Evolutionary conservation across 176 grass and related monocot species (phyloP).

Genomic region (Saccharum officinarum): DNA sequence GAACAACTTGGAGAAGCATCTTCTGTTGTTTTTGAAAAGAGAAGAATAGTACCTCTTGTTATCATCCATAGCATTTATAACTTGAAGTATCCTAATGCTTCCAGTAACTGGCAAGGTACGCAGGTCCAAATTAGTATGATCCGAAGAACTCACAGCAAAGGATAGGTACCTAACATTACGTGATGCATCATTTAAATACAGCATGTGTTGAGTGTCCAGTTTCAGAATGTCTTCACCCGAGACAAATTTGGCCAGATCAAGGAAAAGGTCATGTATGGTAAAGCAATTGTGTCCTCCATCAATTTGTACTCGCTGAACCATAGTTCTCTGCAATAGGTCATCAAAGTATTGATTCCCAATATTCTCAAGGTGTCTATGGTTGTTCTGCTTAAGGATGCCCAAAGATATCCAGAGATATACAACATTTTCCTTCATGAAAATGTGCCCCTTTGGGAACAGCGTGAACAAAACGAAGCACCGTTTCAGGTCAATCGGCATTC

Average conservation of each 20-base stretch:
- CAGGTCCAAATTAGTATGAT: conserved; percentile 4
- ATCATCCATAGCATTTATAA: conserved; percentile 32
- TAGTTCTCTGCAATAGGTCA: conserved; percentile 38
- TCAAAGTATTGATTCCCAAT: conserved; percentile 4
- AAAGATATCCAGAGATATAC: conserved; percentile 43
- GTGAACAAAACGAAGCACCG: conserved; percentile 40
- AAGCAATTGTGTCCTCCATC: conserved; percentile 16
- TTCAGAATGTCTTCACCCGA: conserved; percentile 28
- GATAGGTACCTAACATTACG: conserved; percentile 36
- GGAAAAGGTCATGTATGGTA: conserved; percentile 46
- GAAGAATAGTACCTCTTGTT: conserved; percentile 22
- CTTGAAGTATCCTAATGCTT: conserved; percentile 22
- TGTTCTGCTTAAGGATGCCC: conserved; percentile 20
- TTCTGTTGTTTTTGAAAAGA: conserved; percentile 16
- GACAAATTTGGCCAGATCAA: conserved; percentile 44
- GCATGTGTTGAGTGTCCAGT: conserved; percentile 17
- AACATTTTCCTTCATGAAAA: conserved; percentile 16
- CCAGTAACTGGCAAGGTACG: neutral
- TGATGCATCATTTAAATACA: neutral
- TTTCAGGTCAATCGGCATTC: conserved; percentile 33
- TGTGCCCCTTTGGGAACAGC: conserved; percentile 41
- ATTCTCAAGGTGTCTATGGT: conserved; percentile 4
- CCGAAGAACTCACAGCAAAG: conserved; percentile 19
- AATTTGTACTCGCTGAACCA: conserved; percentile 11
- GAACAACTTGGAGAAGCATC: conserved; percentile 9